Conservation (phyloP, 2,329 filamentous ascomycete genomes). For the Talaromyces sp. region DNA sequence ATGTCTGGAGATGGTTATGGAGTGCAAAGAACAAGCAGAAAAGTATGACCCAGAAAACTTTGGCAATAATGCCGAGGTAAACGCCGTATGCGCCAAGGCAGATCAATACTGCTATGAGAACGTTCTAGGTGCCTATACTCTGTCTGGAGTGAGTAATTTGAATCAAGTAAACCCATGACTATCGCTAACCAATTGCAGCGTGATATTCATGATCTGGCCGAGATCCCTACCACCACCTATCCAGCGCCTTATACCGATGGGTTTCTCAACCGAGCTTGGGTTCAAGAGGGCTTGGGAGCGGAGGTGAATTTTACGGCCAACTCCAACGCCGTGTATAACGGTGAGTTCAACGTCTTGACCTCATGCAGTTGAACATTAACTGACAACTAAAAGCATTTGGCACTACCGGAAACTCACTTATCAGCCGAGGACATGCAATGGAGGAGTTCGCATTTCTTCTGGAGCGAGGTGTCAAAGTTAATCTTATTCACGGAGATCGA, state of each 20-base stretch:
- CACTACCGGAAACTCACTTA: neutral
- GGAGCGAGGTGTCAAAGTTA: conserved; percentile 53
- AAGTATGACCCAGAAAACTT: conserved; percentile 42
- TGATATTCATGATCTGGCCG: neutral
- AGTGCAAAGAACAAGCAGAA: conserved; percentile 45
- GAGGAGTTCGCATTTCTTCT: conserved; percentile 44
- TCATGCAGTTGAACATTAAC: neutral
- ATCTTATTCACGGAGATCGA: conserved; percentile 54
- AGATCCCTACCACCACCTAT: neutral
- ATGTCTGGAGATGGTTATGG: conserved; percentile 49
- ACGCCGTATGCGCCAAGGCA: conserved; percentile 41
- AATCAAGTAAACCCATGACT: neutral
- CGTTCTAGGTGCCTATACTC: conserved; percentile 33
- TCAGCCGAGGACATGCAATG: conserved; percentile 10
- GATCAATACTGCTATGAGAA: conserved; percentile 40
- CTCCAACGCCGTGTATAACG: conserved; percentile 35
- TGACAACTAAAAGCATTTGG: neutral
- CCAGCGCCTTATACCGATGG: conserved; percentile 34
- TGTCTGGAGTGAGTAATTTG: neutral
- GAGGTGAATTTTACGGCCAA: conserved; percentile 55
- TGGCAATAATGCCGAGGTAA: conserved; percentile 42
- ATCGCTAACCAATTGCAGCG: neutral
- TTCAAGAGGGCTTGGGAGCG: conserved; percentile 55
- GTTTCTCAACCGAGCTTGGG: conserved; percentile 53
- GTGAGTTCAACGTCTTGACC: neutral